Base-by-base conservation (phyloP, 257 asterid species). In the Gentiana dahurica region DNA sequence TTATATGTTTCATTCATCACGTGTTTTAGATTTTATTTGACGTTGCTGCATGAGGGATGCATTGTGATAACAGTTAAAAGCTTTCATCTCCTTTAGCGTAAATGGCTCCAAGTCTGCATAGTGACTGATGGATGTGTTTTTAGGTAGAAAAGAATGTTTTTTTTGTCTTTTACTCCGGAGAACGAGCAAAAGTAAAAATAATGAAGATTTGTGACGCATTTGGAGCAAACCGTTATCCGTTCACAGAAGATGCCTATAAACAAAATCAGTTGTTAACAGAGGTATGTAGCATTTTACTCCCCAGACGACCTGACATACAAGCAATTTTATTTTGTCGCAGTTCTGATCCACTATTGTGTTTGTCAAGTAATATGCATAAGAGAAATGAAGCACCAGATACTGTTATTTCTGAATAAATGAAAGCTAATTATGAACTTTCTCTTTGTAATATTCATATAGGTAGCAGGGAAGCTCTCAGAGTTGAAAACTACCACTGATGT, bases 201-300 rank as follows among this genome's bases (percentile, higher is more conserved):
- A 43, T 80, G 76, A 83, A 80, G 67, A 71, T 78, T 38, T 81
- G 89, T 57, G 89, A 81, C 64, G 82, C 85, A 53, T 78, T 78
- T 73, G 89, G 89, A 73, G 89, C 85, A 63, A 78, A 78, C 60
- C 78, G 81, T 1, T 81, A 81, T 57, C 89, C 89, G 48, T 78
- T 76, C 57, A 71, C 79, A 41, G 81, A 81, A 43, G 85, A 75
- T 70, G 38, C 63, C 38, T 63, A 73, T 70, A 73, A 70, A 69
- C 85, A 78, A 65, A 75, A 71, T 75, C 72, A 71, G 75, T 67
- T 66, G 64, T 71, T 81, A 58, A 67, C 69, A 4, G 81, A 81
- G 83, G 85, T 81, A 78, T 34, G 63, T 5, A 43, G 47, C 11
- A 10, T 8, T 55, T 33, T 34, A 5, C 35, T 9, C 15, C 10